Conservation (phyloP, 352 stramenopile genomes). For the Paralagenidium karlingii region DNA sequence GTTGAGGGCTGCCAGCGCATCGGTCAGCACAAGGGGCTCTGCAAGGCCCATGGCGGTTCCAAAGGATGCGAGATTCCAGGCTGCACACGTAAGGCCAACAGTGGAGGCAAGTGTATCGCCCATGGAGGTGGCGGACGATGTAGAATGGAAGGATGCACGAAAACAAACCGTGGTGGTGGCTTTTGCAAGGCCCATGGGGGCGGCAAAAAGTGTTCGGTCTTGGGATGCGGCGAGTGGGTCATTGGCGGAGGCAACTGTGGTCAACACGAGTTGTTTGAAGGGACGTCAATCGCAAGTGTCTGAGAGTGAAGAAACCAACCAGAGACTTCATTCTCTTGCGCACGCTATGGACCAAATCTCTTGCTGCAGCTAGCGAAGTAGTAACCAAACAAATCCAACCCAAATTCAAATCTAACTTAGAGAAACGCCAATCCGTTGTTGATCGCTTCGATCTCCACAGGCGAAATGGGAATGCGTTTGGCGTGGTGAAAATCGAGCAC, state of each 20-base stretch:
- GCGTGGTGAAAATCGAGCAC: conserved; percentile 50
- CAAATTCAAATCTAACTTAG: too few relatives aligned
- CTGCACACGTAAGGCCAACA: conserved; percentile 1
- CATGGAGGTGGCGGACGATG: conserved; percentile 3
- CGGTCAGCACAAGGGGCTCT: conserved; percentile 1
- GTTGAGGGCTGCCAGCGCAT: conserved; percentile 1
- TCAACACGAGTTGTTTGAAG: too few relatives aligned
- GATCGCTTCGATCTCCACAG: conserved; percentile 58
- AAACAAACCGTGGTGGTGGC: background rate
- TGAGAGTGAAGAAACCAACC: too few relatives aligned
- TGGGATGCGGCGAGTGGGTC: conserved; percentile 5
- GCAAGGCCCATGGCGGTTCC: conserved; percentile 3
- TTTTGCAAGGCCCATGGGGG: conserved; percentile 5
- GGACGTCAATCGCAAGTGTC: too few relatives aligned
- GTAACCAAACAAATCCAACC: too few relatives aligned
- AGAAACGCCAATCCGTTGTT: conserved; percentile 69
- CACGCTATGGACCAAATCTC: too few relatives aligned
- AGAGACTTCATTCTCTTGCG: too few relatives aligned
- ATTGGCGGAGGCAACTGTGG: conserved; percentile 6
- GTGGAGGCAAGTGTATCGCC: background rate
- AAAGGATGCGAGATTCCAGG: background rate
- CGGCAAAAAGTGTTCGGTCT: conserved; percentile 2
- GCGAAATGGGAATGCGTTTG: conserved; percentile 54
- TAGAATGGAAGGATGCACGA: background rate
- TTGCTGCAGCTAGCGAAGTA: too few relatives aligned